Evolutionary conservation across 805 yeast genomes (phyloP), one percentile per base, ranked within the genome.

Genomic region (Kuraishia ogatae): DNA sequence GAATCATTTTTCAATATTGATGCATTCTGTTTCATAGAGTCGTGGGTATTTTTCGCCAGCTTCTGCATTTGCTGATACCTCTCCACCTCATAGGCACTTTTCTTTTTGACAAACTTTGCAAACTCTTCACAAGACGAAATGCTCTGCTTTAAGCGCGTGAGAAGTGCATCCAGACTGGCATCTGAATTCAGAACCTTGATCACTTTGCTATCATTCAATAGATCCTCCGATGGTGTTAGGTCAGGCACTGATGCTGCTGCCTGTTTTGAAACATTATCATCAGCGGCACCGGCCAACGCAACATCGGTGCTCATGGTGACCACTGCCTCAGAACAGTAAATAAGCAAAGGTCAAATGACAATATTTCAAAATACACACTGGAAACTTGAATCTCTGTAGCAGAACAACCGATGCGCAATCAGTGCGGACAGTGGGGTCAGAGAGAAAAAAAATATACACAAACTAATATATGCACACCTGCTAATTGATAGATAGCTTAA

Each of bases 61-160:
- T 91, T 89, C 62, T 83, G 82, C 60, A 89, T 70, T 62, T 89
- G 96, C 55, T 78, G 78, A 48, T 82, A 81, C 66, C 89, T 88
- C 56, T 87, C 96, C 60, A 85, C 88, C 67, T 90, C 97, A 53
- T 85, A 77, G 39, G 80, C 72, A 28, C 90, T 90, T 62, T 88
- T 86, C 69, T 85, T 88, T 66, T 86, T 87, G 55, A 93, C 73
- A 68, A 82, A 94, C 61, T 82, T 82, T 28, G 89, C 76, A 62
- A 90, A 85, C 65, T 94, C 98, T 63, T 91, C 97, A 60, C 96
- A 85, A 0, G 96, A 84, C 57, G 78, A 77, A 50, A 92, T 76
- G 56, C 91, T 82, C 67, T 86, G 93, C 70, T 93, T 93, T 56
- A 92, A 75, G 48, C 96, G 77, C 1, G 77, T 71, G 53, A 92